Conservation (phyloP, 176 grass and related monocot species). For the Phyllostachys edulis region DNA sequence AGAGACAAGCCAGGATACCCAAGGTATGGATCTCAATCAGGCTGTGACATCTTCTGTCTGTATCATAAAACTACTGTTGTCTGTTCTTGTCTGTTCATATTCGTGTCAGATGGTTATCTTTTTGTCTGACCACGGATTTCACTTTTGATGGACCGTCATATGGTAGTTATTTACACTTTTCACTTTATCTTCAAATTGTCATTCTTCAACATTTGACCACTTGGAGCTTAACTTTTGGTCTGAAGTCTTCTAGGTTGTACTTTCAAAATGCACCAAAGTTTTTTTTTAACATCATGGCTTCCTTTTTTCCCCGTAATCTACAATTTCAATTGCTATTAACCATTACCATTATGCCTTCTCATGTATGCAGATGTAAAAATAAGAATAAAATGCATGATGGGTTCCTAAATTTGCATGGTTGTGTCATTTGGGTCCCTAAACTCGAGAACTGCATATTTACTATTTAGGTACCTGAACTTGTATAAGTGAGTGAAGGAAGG, state of each 20-base stretch:
- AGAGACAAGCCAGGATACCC: slow-evolving; percentile 39
- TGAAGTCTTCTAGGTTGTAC: neutral
- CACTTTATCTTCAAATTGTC: neutral
- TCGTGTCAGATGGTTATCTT: neutral
- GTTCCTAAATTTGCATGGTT: too few species aligned
- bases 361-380: neutral
- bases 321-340: neutral
- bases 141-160: neutral
- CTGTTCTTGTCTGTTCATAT: neutral
- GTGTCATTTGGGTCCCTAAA: too few species aligned
- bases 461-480: too few species aligned
- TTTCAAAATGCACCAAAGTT: neutral
- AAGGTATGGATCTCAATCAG: slow-evolving; percentile 51
- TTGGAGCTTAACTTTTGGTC: neutral
- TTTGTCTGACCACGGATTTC: neutral
- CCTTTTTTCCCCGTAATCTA: neutral
- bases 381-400: neutral
- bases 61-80: slow-evolving; percentile 1
- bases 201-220: neutral
- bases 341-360: neutral
- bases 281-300: neutral
- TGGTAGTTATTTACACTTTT: neutral
- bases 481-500: too few species aligned
- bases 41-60: neutral
- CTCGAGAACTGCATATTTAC: too few species aligned